Evolutionary conservation across 768 basidiomycete genomes (phyloP).

Genomic region (Rhodotorula toruloides): DNA sequence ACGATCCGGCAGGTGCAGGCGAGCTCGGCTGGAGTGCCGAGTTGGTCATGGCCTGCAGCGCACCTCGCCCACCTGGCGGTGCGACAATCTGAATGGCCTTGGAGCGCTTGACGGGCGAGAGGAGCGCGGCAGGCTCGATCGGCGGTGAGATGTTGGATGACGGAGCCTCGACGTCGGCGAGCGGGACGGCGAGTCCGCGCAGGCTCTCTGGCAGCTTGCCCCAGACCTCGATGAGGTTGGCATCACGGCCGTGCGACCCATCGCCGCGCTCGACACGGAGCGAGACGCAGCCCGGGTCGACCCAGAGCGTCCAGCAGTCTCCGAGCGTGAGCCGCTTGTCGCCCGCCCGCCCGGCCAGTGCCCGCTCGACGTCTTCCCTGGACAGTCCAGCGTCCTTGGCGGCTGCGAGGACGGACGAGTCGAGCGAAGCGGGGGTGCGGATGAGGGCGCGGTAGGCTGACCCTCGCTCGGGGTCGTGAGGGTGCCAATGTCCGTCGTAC

Average conservation of each 20-base stretch:
- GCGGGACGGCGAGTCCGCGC: conserved; percentile 28
- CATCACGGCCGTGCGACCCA: conserved; percentile 17
- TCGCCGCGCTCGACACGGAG: conserved; percentile 36
- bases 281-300: conserved; percentile 43
- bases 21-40: conserved; percentile 28
- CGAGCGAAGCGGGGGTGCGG: conserved; percentile 14
- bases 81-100: conserved; percentile 40
- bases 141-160: conserved; percentile 11
- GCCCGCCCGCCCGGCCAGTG: neutral
- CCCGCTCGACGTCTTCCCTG: neutral
- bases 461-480: conserved; percentile 39
- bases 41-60: conserved; percentile 30
- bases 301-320: conserved; percentile 42
- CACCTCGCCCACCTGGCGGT: conserved; percentile 26
- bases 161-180: conserved; percentile 13
- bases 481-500: conserved; percentile 41
- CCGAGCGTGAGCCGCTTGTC: conserved; percentile 13
- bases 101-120: conserved; percentile 36
- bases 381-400: neutral
- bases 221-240: conserved; percentile 40
- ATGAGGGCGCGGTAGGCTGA: conserved; percentile 40
- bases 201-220: conserved; percentile 37
- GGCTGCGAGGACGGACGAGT: conserved; percentile 7
- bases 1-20: conserved; percentile 3
- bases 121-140: neutral